These are phyloP conservation scores for Candida pini DNA, from an alignment of 805 yeast species.

Conservation along the genomic window DNA sequence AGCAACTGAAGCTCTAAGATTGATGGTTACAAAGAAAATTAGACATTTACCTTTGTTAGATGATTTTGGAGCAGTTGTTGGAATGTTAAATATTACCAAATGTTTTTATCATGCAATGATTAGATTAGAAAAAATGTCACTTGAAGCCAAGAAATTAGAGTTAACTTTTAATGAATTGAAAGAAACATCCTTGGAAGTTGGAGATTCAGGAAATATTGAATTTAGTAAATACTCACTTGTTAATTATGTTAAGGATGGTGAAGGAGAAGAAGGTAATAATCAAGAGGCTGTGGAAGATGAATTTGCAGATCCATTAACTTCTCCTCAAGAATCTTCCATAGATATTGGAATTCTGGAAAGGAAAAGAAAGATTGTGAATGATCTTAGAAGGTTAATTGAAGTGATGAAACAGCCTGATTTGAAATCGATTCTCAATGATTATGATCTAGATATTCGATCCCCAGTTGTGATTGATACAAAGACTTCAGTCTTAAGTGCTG, in stretches of 20 bases:
- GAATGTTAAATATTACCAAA: conserved; percentile 39
- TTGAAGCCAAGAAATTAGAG: conserved; percentile 31
- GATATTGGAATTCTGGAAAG: conserved; percentile 22
- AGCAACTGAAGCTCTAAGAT: conserved; percentile 35
- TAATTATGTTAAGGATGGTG: conserved; percentile 9
- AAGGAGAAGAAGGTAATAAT: conserved; percentile 10
- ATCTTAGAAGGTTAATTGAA: conserved; percentile 32
- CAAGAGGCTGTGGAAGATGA: conserved; percentile 4
- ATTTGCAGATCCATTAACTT: conserved; percentile 10
- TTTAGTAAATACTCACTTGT: conserved; percentile 16
- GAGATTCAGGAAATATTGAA: conserved; percentile 6
- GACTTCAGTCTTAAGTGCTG: conserved; percentile 33
- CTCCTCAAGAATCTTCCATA: conserved; percentile 17
- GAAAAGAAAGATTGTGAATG: conserved; percentile 27
- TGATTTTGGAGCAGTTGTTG: conserved; percentile 31
- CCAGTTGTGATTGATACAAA: conserved; percentile 34
- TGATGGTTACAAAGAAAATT: conserved; percentile 36
- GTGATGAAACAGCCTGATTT: conserved; percentile 39
- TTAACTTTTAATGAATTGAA: conserved; percentile 25
- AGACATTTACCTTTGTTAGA: conserved; percentile 40
- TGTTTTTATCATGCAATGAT: conserved; percentile 43
- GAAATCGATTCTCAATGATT: conserved; percentile 21
- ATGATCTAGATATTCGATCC: conserved; percentile 20
- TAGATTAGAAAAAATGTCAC: conserved; percentile 34
- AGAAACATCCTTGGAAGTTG: conserved; percentile 13